Evolutionary conservation across 345 rosid genomes (phyloP), one percentile per base, ranked within the genome.

Genomic region (Draba incana): DNA sequence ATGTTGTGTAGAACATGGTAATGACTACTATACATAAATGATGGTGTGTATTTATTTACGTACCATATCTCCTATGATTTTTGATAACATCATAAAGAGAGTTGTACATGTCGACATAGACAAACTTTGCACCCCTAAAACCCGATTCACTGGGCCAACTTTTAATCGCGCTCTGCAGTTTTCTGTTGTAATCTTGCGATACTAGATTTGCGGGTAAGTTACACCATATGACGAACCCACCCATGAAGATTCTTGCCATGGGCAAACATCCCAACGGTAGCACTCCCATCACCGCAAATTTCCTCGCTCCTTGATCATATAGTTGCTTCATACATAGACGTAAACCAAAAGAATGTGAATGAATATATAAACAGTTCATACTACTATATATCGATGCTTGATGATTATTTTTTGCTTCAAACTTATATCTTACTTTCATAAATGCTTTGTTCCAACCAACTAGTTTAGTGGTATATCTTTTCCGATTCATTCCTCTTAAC

Each of bases 51-150:
- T 47, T 1, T n/a, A 65, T 47, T 2, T 13, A 65, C 69, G 41
- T 85, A 91, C 97, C 98, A 33, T 70, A 74, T 75, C 43, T 61
- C 10, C 53, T n/a, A 41, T 86, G 80, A 55, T 83, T 72, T 30
- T 82, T 65, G 2, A 84, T 82, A 68, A 92, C 50, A 24, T 80
- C 69, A 41, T 79, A 80, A n/a, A 92, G 76, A 52, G 87, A 75
- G 46, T 11, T 71, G 70, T 76, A 88, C 77, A 84, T 72, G 67
- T 92, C 92, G 2, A 85, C 12, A 5, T 79, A 87, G 31, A 80
- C 81, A 47, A 85, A 10, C 13, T 28, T 82, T 64, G 83, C 73
- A 49, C 79, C 47, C 0, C 59, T 15, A 47, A 75, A 74, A 51
- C 52, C 65, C 1, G 53, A 12, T 48, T 62, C 63, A 1, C 44